Conservation (phyloP, 2,329 filamentous ascomycete genomes). For the Coniella lustricola region DNA sequence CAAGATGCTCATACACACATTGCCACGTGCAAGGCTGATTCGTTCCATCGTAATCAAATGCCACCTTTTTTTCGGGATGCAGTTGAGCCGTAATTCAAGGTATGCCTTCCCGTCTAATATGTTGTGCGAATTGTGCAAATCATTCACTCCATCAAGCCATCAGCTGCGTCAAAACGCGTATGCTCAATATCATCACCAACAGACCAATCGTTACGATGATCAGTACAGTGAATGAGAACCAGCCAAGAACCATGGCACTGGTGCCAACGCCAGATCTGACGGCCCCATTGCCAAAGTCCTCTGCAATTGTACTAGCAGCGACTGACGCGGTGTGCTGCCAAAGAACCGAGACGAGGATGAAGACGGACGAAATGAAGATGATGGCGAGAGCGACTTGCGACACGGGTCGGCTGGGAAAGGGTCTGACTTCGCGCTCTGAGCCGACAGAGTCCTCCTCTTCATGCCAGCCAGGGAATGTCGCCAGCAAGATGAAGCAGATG, state of each 20-base stretch:
- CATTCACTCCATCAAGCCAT: constrained; percentile 26
- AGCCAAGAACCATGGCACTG: constrained; percentile 91
- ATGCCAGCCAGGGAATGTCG: constrained; percentile 96
- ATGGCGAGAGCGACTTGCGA: constrained; percentile 89
- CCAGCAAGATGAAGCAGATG: constrained; percentile 87
- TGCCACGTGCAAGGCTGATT: no score
- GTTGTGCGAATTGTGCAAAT: background rate
- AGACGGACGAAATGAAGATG: constrained; percentile 72
- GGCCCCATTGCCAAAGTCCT: constrained; percentile 85
- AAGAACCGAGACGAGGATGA: constrained; percentile 66
- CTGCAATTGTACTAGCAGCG: constrained; percentile 84
- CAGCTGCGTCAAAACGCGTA: constrained; percentile 65
- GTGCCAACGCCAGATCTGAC: constrained; percentile 86
- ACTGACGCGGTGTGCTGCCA: constrained; percentile 97
- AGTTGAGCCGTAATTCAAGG: no score
- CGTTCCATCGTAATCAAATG: no score
- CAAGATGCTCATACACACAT: no score
- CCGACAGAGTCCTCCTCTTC: constrained; percentile 77
- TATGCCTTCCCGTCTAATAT: no score
- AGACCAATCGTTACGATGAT: constrained; percentile 94
- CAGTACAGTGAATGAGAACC: constrained; percentile 90
- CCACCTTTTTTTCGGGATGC: no score
- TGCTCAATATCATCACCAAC: constrained; percentile 94
- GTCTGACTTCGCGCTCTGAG: constrained; percentile 84
- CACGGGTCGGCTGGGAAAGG: constrained; percentile 85